Conservation (phyloP, 228 moss, liverwort and hornwort genomes). For the Sphagnum fallax region DNA sequence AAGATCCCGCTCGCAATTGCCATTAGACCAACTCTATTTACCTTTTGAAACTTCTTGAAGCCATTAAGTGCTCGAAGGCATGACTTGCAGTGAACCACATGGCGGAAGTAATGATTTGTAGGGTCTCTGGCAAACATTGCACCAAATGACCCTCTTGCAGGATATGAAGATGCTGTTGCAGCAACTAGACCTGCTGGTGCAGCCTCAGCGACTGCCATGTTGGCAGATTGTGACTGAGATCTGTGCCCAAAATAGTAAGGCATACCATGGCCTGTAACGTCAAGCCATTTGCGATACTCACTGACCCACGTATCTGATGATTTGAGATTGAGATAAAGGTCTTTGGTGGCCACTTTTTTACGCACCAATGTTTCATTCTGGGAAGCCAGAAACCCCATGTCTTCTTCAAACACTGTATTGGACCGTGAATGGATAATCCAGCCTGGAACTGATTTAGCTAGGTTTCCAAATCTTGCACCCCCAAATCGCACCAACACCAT, state of each 20-base stretch:
- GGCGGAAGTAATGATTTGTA: slow-evolving; percentile 71
- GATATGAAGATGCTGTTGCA: slow-evolving; percentile 42
- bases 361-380: slow-evolving; percentile 57
- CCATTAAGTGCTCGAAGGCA: slow-evolving; percentile 34
- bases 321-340: slow-evolving; percentile 61
- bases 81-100: slow-evolving; percentile 72
- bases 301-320: slow-evolving; percentile 68
- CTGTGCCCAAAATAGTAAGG: slow-evolving; percentile 74
- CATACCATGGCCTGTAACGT: slow-evolving; percentile 74
- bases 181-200: slow-evolving; percentile 66
- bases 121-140: slow-evolving; percentile 66
- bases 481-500: slow-evolving; percentile 71
- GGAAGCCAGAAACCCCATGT: slow-evolving; percentile 83
- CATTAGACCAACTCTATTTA: not conserved
- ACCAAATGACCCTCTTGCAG: slow-evolving; percentile 71
- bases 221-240: slow-evolving; percentile 26
- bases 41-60: slow-evolving; percentile 55
- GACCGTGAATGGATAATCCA: slow-evolving; percentile 41
- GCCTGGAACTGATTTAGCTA: slow-evolving; percentile 22
- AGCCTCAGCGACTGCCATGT: slow-evolving; percentile 49
- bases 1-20: not conserved
- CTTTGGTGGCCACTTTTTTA: slow-evolving; percentile 43
- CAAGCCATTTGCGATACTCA: slow-evolving; percentile 70
- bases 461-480: slow-evolving; percentile 12
- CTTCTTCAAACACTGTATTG: slow-evolving; percentile 68